phyloP scores from a whole-genome alignment of 2,329 filamentous ascomycete genomes.

The Tolypocladium capitatum region DNA sequence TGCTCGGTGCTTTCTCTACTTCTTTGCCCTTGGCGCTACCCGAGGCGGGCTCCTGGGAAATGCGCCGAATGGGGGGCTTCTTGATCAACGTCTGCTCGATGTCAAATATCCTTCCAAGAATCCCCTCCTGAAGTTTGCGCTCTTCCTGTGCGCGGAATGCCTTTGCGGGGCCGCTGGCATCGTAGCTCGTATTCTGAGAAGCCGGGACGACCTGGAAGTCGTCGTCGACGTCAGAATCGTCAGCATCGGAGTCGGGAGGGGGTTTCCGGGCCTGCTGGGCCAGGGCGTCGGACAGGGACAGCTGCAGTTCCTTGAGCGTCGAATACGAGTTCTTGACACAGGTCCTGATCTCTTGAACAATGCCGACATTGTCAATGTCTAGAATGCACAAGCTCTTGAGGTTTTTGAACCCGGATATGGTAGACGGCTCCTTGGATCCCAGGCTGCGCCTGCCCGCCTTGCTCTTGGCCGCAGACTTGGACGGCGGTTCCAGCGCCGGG shows the following conservation, averaged over 20 bases:
- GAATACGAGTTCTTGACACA: slow-evolving; percentile 42
- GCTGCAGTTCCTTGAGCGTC: slow-evolving; percentile 38
- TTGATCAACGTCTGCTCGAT: slow-evolving; percentile 28
- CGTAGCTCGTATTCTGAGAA: slow-evolving; percentile 17
- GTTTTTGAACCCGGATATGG: slow-evolving; percentile 42
- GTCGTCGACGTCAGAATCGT: slow-evolving; percentile 41
- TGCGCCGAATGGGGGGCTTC: slow-evolving; percentile 16
- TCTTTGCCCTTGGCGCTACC: slow-evolving; percentile 9
- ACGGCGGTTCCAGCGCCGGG: slow-evolving; percentile 17
- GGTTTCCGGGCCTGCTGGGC: slow-evolving; percentile 27
- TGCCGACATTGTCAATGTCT: slow-evolving; percentile 46
- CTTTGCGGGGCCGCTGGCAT: slow-evolving; percentile 29
- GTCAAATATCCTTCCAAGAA: slow-evolving; percentile 39
- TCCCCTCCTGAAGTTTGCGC: slow-evolving; percentile 38
- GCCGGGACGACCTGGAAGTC: slow-evolving; percentile 35
- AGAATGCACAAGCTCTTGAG: slow-evolving; percentile 40
- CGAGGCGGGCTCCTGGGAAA: slow-evolving; percentile 6
- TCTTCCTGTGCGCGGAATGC: slow-evolving; percentile 37
- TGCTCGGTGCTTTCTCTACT: slow-evolving; percentile 5
- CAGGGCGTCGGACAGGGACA: slow-evolving; percentile 44
- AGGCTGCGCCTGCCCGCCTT: slow-evolving; percentile 19
- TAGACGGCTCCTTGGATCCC: slow-evolving; percentile 29
- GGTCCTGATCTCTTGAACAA: slow-evolving; percentile 39
- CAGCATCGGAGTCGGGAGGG: slow-evolving; percentile 24
- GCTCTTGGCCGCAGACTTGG: slow-evolving; percentile 22